phyloP scores from a whole-genome alignment of 2,329 filamentous ascomycete genomes.

The Fusarium compactum region DNA sequence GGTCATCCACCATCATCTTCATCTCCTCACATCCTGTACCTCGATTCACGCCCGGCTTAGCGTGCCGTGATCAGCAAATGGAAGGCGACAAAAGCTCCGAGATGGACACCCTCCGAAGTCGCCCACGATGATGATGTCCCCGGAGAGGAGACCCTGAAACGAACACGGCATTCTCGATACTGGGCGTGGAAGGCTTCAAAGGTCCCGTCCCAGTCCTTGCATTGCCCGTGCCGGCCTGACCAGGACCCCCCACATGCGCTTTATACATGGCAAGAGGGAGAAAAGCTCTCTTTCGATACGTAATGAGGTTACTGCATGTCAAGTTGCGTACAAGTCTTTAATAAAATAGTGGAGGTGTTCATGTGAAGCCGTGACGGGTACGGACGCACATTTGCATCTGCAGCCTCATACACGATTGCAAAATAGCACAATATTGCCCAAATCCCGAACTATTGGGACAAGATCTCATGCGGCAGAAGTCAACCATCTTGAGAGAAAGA shows the following conservation, averaged over 20 bases:
- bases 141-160: constrained; percentile 12
- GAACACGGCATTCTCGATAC: background rate
- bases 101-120: constrained; percentile 35
- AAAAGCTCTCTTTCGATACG: constrained; percentile 31
- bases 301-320: constrained; percentile 40
- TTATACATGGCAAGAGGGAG: background rate
- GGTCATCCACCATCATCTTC: constrained; percentile 7
- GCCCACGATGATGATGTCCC: constrained; percentile 16
- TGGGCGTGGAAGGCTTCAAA: constrained; percentile 3
- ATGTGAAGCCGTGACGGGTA: constrained; percentile 26
- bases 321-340: constrained; percentile 4
- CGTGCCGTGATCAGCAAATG: constrained; percentile 35
- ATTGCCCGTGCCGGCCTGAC: background rate
- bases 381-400: constrained; percentile 15
- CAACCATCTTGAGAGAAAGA: background rate
- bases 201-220: constrained; percentile 1
- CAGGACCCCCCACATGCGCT: constrained; percentile 29
- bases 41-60: constrained; percentile 22
- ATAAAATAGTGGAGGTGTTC: constrained; percentile 39
- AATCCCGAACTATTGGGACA: background rate
- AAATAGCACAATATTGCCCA: background rate
- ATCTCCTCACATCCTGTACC: constrained; percentile 8
- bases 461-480: background rate
- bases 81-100: constrained; percentile 7
- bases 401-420: constrained; percentile 10